phyloP scores from a whole-genome alignment of 257 asterid genomes.

The Capsicum chinense region DNA sequence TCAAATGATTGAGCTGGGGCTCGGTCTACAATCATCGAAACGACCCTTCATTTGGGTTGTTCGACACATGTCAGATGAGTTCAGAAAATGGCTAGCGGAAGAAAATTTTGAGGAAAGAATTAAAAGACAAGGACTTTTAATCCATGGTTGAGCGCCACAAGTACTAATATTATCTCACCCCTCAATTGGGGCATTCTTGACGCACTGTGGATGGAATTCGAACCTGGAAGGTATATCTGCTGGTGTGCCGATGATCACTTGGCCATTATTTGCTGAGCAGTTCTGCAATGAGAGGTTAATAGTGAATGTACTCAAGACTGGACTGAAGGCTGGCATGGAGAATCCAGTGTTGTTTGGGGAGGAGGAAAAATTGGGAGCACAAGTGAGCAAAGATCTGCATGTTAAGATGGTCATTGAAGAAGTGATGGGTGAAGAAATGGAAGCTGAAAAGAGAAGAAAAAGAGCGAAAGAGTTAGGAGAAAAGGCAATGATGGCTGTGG shows the following conservation, averaged over 20 bases:
- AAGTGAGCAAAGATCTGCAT: conserved; percentile 21
- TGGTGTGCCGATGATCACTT: conserved; percentile 34
- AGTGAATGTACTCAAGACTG: conserved; percentile 38
- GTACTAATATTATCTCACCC: too few relatives aligned
- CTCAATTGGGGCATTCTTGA: too few relatives aligned
- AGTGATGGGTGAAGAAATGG: conserved; percentile 42
- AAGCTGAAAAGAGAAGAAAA: conserved; percentile 40
- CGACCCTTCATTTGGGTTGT: too few relatives aligned
- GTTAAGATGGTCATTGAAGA: conserved; percentile 36
- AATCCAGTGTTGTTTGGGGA: background rate
- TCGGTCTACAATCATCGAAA: too few relatives aligned
- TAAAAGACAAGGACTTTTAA: too few relatives aligned
- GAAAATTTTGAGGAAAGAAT: too few relatives aligned
- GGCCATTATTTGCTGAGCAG: conserved; percentile 52
- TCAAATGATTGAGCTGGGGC: too few relatives aligned
- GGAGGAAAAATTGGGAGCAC: too few relatives aligned
- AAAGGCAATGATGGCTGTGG: conserved; percentile 40
- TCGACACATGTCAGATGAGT: too few relatives aligned
- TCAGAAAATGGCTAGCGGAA: too few relatives aligned
- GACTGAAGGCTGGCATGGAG: conserved; percentile 43
- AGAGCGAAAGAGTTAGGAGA: conserved; percentile 31
- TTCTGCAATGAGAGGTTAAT: conserved; percentile 43
- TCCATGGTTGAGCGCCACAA: too few relatives aligned
- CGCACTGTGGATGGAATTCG: background rate
- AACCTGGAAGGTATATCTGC: too few relatives aligned